Evolutionary conservation across 179 eudicot species (phyloP), one percentile per base, ranked within the genome.

Genomic region (Pouteria campechiana): DNA sequence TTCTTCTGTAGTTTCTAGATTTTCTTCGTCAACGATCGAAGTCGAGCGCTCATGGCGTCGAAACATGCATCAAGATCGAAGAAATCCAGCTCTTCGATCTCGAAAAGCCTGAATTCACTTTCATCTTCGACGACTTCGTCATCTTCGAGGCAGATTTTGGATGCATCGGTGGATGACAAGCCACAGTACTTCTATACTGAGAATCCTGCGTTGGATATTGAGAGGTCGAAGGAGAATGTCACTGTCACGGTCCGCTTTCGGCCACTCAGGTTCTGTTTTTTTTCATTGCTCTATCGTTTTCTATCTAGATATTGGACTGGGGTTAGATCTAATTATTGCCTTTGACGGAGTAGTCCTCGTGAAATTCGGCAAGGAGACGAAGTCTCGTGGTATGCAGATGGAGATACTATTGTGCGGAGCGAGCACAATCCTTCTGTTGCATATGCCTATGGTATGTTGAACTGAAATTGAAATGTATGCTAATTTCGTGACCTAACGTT

Each of bases 381-480:
- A 72, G 73, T 90, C 25, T 79, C 98, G 10, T 89, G 97, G 97
- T 89, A 89, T 52, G 97, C 98, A 3, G 98, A 87, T 44, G 98
- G 98, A 5, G 98, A 90, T 54, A 86, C 78, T 11, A 70, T 86
- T 25, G 96, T 87, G 42, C 73, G 98, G 64, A 86, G 63, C 43
- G 98, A 90, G 78, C 74, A 76, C 15, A 76, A 74, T 73, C 78
- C 74, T 0, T 55, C 88, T 3, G 79, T 68, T 32, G 98, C 94
- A 9, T 90, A 90, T 54, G 96, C 98, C 17, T 90, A 86, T 39
- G 98, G 98, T 90, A 86, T 33, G 17, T 44, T 47, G 17, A 8
- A 21, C 1, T 18, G 21, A n/a, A n/a, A n/a, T n/a, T n/a, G n/a
- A n/a, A n/a, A n/a, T n/a, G n/a, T n/a, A n/a, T n/a, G n/a, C n/a